Evolutionary conservation across 345 rosid species (phyloP).

Genomic region (Heritiera littoralis): DNA sequence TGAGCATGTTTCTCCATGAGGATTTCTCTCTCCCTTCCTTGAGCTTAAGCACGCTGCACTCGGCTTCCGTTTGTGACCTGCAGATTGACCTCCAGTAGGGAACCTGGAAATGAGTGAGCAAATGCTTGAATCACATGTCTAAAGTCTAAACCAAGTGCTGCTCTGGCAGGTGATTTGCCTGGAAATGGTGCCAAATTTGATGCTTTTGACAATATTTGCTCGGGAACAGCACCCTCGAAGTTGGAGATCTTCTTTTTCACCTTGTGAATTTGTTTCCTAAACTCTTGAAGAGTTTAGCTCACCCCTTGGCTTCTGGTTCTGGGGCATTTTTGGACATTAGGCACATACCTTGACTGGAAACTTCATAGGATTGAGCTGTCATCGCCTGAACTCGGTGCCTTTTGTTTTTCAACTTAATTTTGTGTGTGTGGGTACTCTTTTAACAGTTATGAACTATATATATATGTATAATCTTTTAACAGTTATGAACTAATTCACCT

Average conservation of each 20-base stretch:
- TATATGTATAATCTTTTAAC: too few relatives aligned
- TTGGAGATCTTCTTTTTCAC: not conserved
- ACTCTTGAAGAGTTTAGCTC: not conserved
- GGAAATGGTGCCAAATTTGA: not conserved
- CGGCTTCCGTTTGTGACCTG: not conserved
- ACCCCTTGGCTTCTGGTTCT: not conserved
- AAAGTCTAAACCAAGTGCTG: not conserved
- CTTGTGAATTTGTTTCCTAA: not conserved
- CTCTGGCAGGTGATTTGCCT: not conserved
- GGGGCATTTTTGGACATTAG: not conserved
- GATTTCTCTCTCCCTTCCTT: not conserved
- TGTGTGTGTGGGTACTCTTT: too few relatives aligned
- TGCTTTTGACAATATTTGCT: not conserved
- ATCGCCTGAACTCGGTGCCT: not conserved
- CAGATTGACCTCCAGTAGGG: not conserved
- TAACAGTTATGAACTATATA: too few relatives aligned
- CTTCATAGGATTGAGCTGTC: not conserved
- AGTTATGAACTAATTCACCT: not conserved
- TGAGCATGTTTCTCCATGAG: not conserved
- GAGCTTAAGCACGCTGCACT: not conserved
- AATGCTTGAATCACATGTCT: not conserved
- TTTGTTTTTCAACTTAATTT: not conserved
- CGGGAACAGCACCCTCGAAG: not conserved
- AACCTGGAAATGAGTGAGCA: not conserved
- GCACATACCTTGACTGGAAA: not conserved